Evolutionary conservation across 192 early-diverging fungal species (phyloP).

Genomic region (Umbelopsis vinacea): DNA sequence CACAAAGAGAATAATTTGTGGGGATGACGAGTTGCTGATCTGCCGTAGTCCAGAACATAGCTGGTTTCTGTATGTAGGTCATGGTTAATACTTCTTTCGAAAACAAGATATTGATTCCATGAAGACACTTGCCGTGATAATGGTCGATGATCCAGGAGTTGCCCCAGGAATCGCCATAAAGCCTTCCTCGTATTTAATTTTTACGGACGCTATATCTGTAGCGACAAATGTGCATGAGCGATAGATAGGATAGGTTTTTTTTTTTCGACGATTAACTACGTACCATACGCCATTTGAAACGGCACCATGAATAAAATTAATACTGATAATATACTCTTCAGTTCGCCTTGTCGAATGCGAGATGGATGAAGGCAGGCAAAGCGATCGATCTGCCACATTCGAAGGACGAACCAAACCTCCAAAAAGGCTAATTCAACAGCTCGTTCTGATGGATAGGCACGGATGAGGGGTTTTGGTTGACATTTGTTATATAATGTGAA

Average conservation of each 20-base stretch:
- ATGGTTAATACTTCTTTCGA: too few species aligned
- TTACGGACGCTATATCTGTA: conserved; percentile 37
- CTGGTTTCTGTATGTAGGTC: conserved; percentile 21
- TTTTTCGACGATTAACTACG: too few species aligned
- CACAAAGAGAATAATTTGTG: conserved; percentile 23
- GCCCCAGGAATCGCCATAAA: conserved; percentile 23
- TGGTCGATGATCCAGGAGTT: neutral
- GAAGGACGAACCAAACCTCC: conserved; percentile 31
- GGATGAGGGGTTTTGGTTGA: neutral
- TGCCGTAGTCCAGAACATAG: conserved; percentile 26
- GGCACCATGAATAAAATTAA: conserved; percentile 39
- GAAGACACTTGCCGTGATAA: neutral
- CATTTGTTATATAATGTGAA: neutral
- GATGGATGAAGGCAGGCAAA: conserved; percentile 33
- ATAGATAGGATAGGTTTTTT: neutral
- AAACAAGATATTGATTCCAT: too few species aligned
- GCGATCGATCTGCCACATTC: conserved; percentile 32
- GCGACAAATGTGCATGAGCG: neutral
- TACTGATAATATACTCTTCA: conserved; percentile 38
- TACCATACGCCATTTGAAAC: conserved; percentile 43
- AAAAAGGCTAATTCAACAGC: conserved; percentile 34
- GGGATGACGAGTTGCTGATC: conserved; percentile 7
- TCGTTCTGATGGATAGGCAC: conserved; percentile 24
- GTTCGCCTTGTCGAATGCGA: conserved; percentile 29
- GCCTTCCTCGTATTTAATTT: conserved; percentile 45